These are phyloP conservation scores for Cyclocybe cylindracea DNA, from an alignment of 768 basidiomycete species.

Conservation along the genomic window DNA sequence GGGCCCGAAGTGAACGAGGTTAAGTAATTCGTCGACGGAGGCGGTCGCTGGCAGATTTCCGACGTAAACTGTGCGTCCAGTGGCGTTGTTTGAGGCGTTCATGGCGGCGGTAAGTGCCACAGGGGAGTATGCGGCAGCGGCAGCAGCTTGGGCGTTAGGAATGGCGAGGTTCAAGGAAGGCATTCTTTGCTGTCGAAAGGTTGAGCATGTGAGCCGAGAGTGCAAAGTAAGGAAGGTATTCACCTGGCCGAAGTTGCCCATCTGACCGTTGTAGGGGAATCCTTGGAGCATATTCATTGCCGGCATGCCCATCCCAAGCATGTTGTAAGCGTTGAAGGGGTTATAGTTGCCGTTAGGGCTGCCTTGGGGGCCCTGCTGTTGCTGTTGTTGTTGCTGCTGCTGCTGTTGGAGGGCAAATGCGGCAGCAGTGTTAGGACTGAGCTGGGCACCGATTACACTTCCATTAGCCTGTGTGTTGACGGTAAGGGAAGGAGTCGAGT, in stretches of 20 bases:
- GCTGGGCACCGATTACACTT: constrained; percentile 51
- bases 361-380: constrained; percentile 40
- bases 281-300: constrained; percentile 70
- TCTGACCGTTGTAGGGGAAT: constrained; percentile 73
- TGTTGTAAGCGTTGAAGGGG: constrained; percentile 68
- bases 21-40: constrained; percentile 96
- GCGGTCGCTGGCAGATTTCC: constrained; percentile 95
- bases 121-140: constrained; percentile 69
- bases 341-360: constrained; percentile 55
- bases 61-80: constrained; percentile 93
- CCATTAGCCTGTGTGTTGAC: constrained; percentile 65
- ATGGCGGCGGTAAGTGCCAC: constrained; percentile 75
- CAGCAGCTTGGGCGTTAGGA: constrained; percentile 58
- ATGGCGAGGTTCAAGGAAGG: constrained; percentile 69
- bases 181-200: constrained; percentile 57
- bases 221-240: constrained; percentile 8
- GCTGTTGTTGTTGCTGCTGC: constrained; percentile 46
- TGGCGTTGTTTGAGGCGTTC: constrained; percentile 62
- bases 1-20: constrained; percentile 96
- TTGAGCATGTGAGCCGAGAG: constrained; percentile 24
- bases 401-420: constrained; percentile 49
- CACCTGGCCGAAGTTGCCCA: constrained; percentile 71
- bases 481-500: constrained; percentile 70
- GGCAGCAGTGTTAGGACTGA: constrained; percentile 69
- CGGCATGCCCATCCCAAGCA: constrained; percentile 82